A percentile compares a stretch with the other conserved stretches of the same genome.
phyloP scores from a whole-genome alignment of 306 rosid species.

The Prunus mongolica region DNA sequence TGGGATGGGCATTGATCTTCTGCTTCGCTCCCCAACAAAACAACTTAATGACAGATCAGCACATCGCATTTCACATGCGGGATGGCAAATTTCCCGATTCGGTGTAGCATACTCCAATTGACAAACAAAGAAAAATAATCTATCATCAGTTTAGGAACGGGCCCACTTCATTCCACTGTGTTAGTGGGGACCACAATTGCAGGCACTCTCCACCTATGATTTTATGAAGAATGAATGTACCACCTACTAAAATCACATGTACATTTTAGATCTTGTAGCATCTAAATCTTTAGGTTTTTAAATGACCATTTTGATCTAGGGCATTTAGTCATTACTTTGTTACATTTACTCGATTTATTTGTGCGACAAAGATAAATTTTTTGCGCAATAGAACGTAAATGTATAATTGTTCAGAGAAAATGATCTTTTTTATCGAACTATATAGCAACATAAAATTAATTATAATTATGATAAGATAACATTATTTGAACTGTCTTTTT shows the following conservation, averaged over 20 bases:
- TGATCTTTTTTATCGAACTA: rapidly evolving
- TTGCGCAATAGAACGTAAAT: rapidly evolving
- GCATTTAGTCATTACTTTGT: too few relatives aligned
- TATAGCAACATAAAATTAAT: rapidly evolving
- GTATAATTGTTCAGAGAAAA: too few relatives aligned
- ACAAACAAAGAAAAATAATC: not conserved
- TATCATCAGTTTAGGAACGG: not conserved
- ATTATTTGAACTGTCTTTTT: too few relatives aligned
- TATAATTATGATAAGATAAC: too few relatives aligned
- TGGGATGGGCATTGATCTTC: not conserved
- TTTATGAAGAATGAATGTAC: not conserved
- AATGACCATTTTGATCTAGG: too few relatives aligned
- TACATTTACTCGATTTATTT: too few relatives aligned
- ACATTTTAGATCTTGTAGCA: not conserved
- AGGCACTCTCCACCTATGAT: not conserved
- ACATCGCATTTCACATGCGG: not conserved
- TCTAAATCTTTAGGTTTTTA: not conserved
- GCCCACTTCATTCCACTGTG: not conserved
- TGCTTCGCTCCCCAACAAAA: slow-evolving; percentile 1
- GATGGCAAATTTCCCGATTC: not conserved
- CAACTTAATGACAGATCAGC: not conserved
- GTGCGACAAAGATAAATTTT: too few relatives aligned
- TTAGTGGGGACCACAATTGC: not conserved
- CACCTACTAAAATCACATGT: not conserved
- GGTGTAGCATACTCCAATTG: not conserved